Base-by-base conservation (phyloP, 208 protist species). In the Blechomonas ayalai region DNA sequence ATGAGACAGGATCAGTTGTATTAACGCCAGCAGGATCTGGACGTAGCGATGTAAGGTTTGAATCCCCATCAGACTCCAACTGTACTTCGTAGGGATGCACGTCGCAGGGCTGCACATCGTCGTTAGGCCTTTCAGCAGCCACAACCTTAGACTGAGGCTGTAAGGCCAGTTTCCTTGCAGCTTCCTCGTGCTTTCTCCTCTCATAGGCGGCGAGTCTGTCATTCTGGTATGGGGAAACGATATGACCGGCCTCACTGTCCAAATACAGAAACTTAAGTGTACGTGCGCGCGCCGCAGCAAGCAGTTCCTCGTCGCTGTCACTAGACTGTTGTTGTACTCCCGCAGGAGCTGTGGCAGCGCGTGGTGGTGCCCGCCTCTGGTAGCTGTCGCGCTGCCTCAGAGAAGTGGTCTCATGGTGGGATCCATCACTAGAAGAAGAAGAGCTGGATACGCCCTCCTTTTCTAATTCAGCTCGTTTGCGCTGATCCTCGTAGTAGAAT, bases 251-350 rank as follows among this genome's bases (percentile, higher is more conserved):
- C 2, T 60, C 61, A 16, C 32, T 41, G 19, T 62, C 50, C 4
- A 61, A 57, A 32, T 65, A 74, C 10, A 83, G 54, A 64, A 83
- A 78, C 2, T 47, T 47, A 23, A 20, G 25, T 1, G 74, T 83
- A 26, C 59, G 53, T 29, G 59, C 55, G 7, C 64, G 50, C 4
- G 69, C 74, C 2, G 36, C 60, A 2, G 54, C 54, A 15, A 78
- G 63, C 4, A 67, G 38, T 40, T 77, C 73, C 26, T 70, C 65
- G 47, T 83, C 74, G 31, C 64, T 77, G 40, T 70, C 54, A 0
- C 16, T 43, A 24, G 38, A 49, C 4, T 40, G 16, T n/a, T n/a
- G n/a, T n/a, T n/a, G n/a, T 2, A 28, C 46, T 16, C 24, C 42
- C 7, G 45, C 33, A 5, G 36, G 20, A 22, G 12, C 8, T 5